Evolutionary conservation across 495 filamentous ascomycete genomes (phyloP), one percentile per base, ranked within the genome.

Genomic region (Lepraria neglecta): DNA sequence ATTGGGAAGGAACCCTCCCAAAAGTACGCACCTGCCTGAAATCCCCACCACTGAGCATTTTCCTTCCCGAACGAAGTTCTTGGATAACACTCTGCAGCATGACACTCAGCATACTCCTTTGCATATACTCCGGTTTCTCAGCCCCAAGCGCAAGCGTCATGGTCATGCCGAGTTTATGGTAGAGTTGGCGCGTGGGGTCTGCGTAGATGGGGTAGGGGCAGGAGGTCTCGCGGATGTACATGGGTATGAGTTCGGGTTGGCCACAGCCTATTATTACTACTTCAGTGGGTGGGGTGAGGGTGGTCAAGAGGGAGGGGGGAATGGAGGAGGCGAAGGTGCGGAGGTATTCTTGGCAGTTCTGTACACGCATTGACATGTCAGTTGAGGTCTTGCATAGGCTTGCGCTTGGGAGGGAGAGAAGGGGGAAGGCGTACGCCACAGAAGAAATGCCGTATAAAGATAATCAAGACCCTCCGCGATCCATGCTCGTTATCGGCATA

Each of bases 391-490:
- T 56, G 5, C 12, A 24, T 0, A 11, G 33, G 10, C 10, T 6
- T 38, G 35, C 35, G 19, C 24, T 10, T 50, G 31, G 27, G 12
- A 7, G 33, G 7, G 28, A 11, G n/a, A 43, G 12, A 42, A 10
- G 14, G 6, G 40, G 46, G 33, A 65, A 12, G 33, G 55, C 90
- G 74, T 78, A 89, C 89, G 3, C 90, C 89, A 67, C 91, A 96
- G 78, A 89, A 92, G 75, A 95, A 96, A 73, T 96, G 90, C 27
- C 91, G 80, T 50, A 96, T 80, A 67, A 96, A 96, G 56, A 95
- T 83, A 19, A 95, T 70, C 33, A 94, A 75, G 1, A 89, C 84
- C 7, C 85, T 75, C 2, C 77, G 73, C 7, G 76, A 72, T 27
- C 62, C 58, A 3, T 58, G 40, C 11, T 63, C 59, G 3, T 56